Evolutionary conservation across 257 asterid species (phyloP).

Genomic region (Solanum bukasovii): DNA sequence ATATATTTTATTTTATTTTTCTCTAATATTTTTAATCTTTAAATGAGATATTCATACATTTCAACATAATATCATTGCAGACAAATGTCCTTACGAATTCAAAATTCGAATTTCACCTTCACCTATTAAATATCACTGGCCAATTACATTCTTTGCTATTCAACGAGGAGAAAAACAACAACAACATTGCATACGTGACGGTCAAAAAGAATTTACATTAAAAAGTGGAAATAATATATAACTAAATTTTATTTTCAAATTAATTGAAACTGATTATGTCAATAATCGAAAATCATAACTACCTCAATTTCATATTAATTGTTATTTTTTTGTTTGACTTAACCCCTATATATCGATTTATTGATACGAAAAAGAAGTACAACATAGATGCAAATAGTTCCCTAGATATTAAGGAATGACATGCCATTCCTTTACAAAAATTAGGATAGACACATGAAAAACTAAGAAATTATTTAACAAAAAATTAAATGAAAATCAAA

Average conservation of each 20-base stretch:
- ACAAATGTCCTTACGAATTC: no score
- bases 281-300: no score
- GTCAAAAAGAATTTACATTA: not conserved
- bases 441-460: not conserved
- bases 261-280: not conserved
- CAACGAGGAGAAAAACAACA: not conserved
- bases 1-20: no score
- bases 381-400: not conserved
- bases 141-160: not conserved
- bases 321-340: not conserved
- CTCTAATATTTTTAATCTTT: no score
- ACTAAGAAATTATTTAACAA: not conserved
- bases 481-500: not conserved
- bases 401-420: not conserved
- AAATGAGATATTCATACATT: no score
- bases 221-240: not conserved
- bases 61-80: no score
- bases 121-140: not conserved
- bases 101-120: no score
- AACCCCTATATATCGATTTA: not conserved
- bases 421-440: not conserved
- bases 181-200: not conserved
- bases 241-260: not conserved
- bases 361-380: not conserved
- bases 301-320: not conserved